Conservation (phyloP, 163 green algal species). For the Volvox carteri region DNA sequence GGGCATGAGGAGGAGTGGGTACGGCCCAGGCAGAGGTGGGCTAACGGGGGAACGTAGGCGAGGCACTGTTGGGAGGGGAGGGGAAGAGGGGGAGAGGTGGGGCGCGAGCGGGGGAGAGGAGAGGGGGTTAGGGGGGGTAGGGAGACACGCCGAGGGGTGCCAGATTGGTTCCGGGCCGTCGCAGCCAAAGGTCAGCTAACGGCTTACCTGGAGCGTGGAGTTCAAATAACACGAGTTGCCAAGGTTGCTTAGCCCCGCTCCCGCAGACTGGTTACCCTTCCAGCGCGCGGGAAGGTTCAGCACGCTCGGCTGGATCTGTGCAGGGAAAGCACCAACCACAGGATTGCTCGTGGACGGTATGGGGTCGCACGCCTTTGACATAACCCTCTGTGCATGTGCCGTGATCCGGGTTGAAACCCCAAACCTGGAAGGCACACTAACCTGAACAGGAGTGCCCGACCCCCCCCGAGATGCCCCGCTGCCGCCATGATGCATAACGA, state of each 20-base stretch:
- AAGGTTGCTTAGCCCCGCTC: conserved; percentile 24
- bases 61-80: conserved; percentile 14
- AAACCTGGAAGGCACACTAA: too few species aligned
- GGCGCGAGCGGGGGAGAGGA: too few species aligned
- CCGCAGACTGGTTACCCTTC: conserved; percentile 1
- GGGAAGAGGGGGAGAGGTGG: neutral
- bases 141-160: too few species aligned
- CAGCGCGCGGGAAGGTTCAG: conserved; percentile 32
- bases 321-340: neutral
- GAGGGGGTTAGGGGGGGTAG: neutral
- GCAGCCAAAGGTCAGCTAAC: too few species aligned
- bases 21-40: conserved; percentile 19
- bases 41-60: conserved; percentile 33
- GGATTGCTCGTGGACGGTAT: too few species aligned
- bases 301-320: conserved; percentile 2
- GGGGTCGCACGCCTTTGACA: too few species aligned
- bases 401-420: too few species aligned
- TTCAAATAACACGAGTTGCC: conserved; percentile 45
- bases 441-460: neutral
- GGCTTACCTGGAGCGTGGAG: conserved; percentile 46
- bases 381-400: too few species aligned
- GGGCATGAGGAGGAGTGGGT: conserved; percentile 30
- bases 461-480: neutral
- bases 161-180: too few species aligned
- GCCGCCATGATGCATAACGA: conserved; percentile 15